Percentiles rank a stretch among this genome's conserved stretches.
phyloP scores from a whole-genome alignment of 345 rosid species.

The Citrus mangshanensis region DNA sequence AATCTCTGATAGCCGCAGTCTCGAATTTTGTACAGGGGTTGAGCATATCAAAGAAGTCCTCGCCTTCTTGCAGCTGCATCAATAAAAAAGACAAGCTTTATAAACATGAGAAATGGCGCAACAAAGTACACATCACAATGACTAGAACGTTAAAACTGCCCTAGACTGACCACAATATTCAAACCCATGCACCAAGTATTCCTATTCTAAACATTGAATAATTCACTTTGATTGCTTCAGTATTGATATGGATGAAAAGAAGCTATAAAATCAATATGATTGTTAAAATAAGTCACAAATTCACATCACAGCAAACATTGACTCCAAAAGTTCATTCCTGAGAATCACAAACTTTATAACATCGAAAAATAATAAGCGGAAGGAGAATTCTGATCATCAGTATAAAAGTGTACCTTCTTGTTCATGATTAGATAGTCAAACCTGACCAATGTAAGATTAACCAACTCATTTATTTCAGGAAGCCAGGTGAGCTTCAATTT shows the following conservation, averaged over 20 bases:
- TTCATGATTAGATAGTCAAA: conserved; percentile 65
- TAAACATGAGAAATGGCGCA: not conserved
- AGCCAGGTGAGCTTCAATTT: conserved; percentile 88
- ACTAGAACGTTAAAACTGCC: not conserved
- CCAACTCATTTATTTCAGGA: conserved; percentile 58
- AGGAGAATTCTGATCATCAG: not conserved
- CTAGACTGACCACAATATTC: not conserved
- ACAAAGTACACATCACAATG: not conserved
- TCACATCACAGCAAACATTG: not conserved
- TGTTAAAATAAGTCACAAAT: not conserved
- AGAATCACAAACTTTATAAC: not conserved
- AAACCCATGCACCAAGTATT: not conserved
- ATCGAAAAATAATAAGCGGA: not conserved
- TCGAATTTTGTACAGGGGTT: conserved; percentile 71
- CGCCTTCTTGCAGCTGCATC: conserved; percentile 83
- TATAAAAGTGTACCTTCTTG: conserved; percentile 49
- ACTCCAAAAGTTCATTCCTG: not conserved
- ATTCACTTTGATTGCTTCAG: not conserved
- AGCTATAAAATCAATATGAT: not conserved
- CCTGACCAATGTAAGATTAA: conserved; percentile 53
- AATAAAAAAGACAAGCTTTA: not conserved
- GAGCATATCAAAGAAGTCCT: conserved; percentile 56
- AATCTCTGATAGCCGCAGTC: conserved; percentile 72
- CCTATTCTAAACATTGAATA: not conserved
- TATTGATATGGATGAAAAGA: not conserved